Evolutionary conservation across 352 stramenopile species (phyloP).

Genomic region (Globisporangium alternatum): DNA sequence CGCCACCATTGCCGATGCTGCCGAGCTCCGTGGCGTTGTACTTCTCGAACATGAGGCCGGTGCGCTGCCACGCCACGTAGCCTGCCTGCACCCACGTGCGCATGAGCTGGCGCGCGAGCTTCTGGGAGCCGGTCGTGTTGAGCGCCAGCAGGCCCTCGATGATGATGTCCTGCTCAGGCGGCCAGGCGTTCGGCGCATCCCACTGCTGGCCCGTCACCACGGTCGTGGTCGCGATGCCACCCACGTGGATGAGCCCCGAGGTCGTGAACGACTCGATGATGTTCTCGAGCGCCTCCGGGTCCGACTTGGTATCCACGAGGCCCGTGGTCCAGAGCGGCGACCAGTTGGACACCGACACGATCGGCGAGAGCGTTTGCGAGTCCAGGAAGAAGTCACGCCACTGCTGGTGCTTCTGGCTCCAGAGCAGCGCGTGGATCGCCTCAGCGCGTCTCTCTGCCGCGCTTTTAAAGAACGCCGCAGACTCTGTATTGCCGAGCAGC

Average conservation of each 20-base stretch:
- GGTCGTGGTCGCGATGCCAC: conserved; percentile 65
- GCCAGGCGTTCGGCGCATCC: conserved; percentile 84
- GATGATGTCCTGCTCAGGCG: conserved; percentile 77
- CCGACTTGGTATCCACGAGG: conserved; percentile 41
- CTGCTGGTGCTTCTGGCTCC: conserved; percentile 42
- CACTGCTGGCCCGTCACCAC: conserved; percentile 81
- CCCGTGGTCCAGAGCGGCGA: conserved; percentile 58
- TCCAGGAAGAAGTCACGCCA: conserved; percentile 77
- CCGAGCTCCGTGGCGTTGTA: conserved; percentile 40
- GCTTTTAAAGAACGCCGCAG: conserved; percentile 39
- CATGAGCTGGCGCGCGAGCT: conserved; percentile 47
- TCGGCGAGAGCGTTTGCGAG: conserved; percentile 33
- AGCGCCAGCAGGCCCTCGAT: conserved; percentile 67
- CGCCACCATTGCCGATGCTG: conserved; percentile 34
- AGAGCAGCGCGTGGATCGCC: conserved; percentile 70
- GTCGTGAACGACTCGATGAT: conserved; percentile 51
- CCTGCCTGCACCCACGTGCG: conserved; percentile 61
- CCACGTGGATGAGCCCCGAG: conserved; percentile 62
- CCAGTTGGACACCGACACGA: conserved; percentile 66
- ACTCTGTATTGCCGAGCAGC: conserved; percentile 38
- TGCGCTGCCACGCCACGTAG: conserved; percentile 63
- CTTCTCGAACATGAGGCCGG: conserved; percentile 85
- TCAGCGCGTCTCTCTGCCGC: conserved; percentile 34
- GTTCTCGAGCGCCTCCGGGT: conserved; percentile 40
- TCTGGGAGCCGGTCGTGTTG: conserved; percentile 43